Base-by-base conservation (phyloP, 2,329 filamentous ascomycete species). In the Rugonectria rugulosa region DNA sequence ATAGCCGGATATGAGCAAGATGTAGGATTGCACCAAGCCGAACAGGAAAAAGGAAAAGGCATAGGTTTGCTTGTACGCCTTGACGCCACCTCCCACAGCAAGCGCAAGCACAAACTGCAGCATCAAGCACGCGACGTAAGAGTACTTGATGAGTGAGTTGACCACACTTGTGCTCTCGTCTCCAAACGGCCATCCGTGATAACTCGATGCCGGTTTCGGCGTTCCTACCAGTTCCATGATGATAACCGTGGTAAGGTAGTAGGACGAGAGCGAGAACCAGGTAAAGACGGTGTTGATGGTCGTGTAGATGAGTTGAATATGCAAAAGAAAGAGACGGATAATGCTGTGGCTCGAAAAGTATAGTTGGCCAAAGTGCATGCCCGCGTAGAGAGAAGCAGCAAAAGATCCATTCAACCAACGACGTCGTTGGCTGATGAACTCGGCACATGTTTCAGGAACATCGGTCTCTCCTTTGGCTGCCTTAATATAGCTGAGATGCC, bases 51-150 rank as follows among this genome's bases (percentile, higher is more conserved):
- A 61, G 2, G 55, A 62, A 1, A 59, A n/a, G 11, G 40, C 37
- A 0, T 61, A 62, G 2, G 50, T 37, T 1, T 53, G 20, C 4
- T 40, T 27, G 0, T 50, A 46, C 0, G 48, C 57, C 1, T 54
- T 56, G 0, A 58, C 58, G 0, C 58, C 27, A 4, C 48, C 56
- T 11, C 60, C 60, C n/a, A n/a, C n/a, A n/a, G n/a, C n/a, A 0
- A 62, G 24, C 0, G 60, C 60, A 0, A 62, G 42, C 11, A 62
- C 48, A 2, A 59, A 62, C 34, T 62, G 60, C 2, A 61, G 40
- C 0, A 62, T 5, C 0, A 62, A 17, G 1, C 52, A 56, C 0
- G 47, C 58, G 0, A 56, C 1, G 12, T 62, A 62, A 1, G 59
- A 31, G 1, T 52, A 50, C 8, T 53, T 53, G 1, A 62, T 27